Conservation (phyloP, 2,329 filamentous ascomycete species). For the Aspergillus candidus region DNA sequence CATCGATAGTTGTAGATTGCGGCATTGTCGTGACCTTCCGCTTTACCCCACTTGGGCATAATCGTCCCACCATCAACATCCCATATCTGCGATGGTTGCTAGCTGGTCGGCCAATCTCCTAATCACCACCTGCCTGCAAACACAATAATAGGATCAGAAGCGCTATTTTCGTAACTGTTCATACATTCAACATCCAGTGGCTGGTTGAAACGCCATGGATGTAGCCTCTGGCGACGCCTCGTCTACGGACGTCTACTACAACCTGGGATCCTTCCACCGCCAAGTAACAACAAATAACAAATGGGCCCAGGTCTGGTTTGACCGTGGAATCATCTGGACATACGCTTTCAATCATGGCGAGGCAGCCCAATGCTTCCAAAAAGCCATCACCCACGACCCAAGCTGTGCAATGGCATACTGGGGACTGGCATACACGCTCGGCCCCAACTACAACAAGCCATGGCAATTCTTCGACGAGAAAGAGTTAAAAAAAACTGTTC, state of each 20-base stretch:
- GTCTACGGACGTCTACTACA: constrained; percentile 18
- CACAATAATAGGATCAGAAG: no score
- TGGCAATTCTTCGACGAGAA: constrained; percentile 63
- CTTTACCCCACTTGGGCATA: background rate
- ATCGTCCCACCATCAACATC: background rate
- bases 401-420: constrained; percentile 37
- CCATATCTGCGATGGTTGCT: no score
- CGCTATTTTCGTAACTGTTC: no score
- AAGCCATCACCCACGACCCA: constrained; percentile 29
- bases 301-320: constrained; percentile 30
- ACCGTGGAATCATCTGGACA: constrained; percentile 30
- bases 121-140: no score
- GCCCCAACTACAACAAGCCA: constrained; percentile 74
- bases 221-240: background rate
- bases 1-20: no score
- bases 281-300: constrained; percentile 20
- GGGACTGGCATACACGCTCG: constrained; percentile 56
- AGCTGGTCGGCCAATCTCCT: no score
- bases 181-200: no score
- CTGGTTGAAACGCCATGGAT: background rate
- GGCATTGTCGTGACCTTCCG: no score
- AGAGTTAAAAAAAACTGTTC: constrained; percentile 50
- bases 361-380: constrained; percentile 32
- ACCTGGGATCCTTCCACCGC: constrained; percentile 32
- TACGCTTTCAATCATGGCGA: constrained; percentile 39